Evolutionary conservation across 306 rosid genomes (phyloP).

Genomic region (Vigna trinervia): DNA sequence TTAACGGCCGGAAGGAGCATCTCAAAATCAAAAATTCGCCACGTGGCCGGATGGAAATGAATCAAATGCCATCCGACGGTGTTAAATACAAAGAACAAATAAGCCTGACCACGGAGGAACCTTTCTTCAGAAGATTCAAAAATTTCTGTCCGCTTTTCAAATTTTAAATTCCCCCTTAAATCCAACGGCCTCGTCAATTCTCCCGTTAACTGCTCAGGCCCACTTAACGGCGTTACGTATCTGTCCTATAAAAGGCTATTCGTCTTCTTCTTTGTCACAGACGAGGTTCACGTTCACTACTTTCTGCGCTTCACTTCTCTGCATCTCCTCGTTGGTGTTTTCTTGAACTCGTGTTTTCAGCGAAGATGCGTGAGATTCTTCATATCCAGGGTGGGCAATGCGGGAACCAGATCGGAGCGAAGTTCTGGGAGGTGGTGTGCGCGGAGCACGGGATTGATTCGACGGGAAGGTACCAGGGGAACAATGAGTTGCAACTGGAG

Average conservation of each 20-base stretch:
- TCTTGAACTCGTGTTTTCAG: background rate
- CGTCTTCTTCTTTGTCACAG: background rate
- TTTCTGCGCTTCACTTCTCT: background rate
- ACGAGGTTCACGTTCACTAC: constrained; percentile 16
- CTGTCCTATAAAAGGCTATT: constrained; percentile 45
- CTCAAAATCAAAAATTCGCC: background rate
- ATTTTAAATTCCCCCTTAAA: constrained; percentile 58
- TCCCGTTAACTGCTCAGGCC: constrained; percentile 19
- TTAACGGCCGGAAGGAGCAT: background rate
- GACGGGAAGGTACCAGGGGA: constrained; percentile 55
- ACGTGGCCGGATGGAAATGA: background rate
- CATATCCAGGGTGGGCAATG: constrained; percentile 68
- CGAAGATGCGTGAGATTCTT: constrained; percentile 67
- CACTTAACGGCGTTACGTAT: constrained; percentile 44
- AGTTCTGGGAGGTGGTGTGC: constrained; percentile 63
- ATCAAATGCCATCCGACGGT: background rate
- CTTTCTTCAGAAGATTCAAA: background rate
- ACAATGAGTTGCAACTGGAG: constrained; percentile 60
- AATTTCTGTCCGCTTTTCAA: constrained; percentile 49
- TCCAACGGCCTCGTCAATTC: constrained; percentile 48
- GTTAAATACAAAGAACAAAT: background rate
- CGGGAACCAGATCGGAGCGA: constrained; percentile 59
- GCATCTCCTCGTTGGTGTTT: background rate
- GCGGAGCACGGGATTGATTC: constrained; percentile 65
- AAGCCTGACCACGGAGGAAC: background rate